phyloP scores from a whole-genome alignment of 2,329 filamentous ascomycete genomes.

The Beauveria sp. region DNA sequence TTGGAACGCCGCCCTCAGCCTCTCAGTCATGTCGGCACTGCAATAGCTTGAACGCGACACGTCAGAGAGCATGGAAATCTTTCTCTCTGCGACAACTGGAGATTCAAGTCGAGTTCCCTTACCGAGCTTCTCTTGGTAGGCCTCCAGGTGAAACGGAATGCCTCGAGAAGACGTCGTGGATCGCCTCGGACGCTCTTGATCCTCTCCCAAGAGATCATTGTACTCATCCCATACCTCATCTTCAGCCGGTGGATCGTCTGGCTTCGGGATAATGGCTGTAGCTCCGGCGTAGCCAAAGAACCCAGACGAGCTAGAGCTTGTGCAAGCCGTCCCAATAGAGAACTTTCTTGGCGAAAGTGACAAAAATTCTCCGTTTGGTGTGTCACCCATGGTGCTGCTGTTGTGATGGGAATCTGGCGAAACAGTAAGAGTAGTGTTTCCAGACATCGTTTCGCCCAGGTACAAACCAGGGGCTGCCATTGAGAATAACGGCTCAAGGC shows the following conservation, averaged over 20 bases:
- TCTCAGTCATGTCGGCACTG: slow-evolving; percentile 47
- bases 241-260: slow-evolving; percentile 57
- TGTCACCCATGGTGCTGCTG: background rate
- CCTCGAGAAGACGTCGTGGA: slow-evolving; percentile 51
- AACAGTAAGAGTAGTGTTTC: slow-evolving; percentile 24
- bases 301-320: slow-evolving; percentile 58
- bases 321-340: slow-evolving; percentile 51
- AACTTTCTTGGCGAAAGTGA: slow-evolving; percentile 65
- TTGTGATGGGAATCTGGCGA: background rate
- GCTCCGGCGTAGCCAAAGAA: slow-evolving; percentile 48
- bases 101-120: slow-evolving; percentile 37
- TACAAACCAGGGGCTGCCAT: slow-evolving; percentile 31
- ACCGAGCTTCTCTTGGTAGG: slow-evolving; percentile 31
- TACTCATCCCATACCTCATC: slow-evolving; percentile 96
- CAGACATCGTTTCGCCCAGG: slow-evolving; percentile 27
- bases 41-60: slow-evolving; percentile 41
- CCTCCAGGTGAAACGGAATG: slow-evolving; percentile 48
- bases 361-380: slow-evolving; percentile 54
- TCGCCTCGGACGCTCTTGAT: slow-evolving; percentile 34
- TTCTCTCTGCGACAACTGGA: slow-evolving; percentile 31
- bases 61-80: slow-evolving; percentile 26
- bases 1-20: slow-evolving; percentile 43
- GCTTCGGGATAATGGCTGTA: slow-evolving; percentile 55
- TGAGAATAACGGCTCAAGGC: slow-evolving; percentile 36
- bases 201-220: slow-evolving; percentile 75